phyloP scores from a whole-genome alignment of 345 rosid species.

The Eucalyptus melliodora region DNA sequence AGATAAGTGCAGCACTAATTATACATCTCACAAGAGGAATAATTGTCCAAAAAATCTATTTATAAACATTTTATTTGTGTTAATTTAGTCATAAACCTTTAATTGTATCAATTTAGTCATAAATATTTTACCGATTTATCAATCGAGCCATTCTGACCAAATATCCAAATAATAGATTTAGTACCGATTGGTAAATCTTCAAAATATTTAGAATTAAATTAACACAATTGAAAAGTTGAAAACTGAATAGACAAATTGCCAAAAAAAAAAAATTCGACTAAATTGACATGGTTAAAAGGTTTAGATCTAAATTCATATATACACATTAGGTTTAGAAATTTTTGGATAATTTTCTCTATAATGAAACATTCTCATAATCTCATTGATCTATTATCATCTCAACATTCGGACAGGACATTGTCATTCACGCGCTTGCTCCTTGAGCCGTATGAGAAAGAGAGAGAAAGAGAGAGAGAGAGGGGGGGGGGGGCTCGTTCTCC shows the following conservation, averaged over 20 bases:
- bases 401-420: background rate
- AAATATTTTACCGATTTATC: no score
- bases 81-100: no score
- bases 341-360: no score
- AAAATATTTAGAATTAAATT: no score
- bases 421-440: background rate
- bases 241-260: fast-evolving
- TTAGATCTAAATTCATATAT: fast-evolving
- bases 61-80: no score
- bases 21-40: background rate
- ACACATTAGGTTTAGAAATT: no score
- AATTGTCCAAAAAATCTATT: no score
- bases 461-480: no score
- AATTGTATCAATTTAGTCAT: no score
- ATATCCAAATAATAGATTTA: background rate
- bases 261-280: background rate
- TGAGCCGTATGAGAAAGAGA: background rate
- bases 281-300: fast-evolving
- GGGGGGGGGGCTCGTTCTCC: background rate
- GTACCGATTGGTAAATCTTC: fast-evolving
- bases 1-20: background rate
- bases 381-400: background rate
- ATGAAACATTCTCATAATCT: background rate
- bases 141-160: background rate
- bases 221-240: background rate